These are phyloP conservation scores for Clavariopsis aquatica DNA, from an alignment of 495 filamentous ascomycete species.

Conservation along the genomic window DNA sequence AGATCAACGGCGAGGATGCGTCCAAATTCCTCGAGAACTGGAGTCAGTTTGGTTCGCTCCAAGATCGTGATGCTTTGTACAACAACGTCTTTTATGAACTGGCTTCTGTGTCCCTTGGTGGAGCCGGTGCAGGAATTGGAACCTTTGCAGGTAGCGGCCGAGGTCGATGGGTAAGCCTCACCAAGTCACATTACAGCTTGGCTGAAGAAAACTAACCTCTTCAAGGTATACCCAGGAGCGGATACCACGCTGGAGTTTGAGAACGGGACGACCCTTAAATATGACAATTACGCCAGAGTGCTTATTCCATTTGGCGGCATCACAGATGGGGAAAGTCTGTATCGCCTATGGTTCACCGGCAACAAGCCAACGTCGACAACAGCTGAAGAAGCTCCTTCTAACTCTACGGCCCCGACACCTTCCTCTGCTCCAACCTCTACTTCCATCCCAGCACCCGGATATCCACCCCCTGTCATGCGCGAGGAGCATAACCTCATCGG, in stretches of 20 bases:
- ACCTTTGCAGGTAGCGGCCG: slow-evolving; percentile 40
- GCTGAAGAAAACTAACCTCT: not conserved
- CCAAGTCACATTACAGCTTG: too few relatives aligned
- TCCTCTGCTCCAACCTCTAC: slow-evolving; percentile 12
- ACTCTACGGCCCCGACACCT: slow-evolving; percentile 15
- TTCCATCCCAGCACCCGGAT: slow-evolving; percentile 47
- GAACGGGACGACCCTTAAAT: slow-evolving; percentile 36
- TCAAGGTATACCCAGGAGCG: slow-evolving; percentile 36
- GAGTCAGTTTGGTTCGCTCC: slow-evolving; percentile 35
- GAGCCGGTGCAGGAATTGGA: slow-evolving; percentile 41
- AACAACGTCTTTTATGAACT: slow-evolving; percentile 41
- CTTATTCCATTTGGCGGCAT: slow-evolving; percentile 32
- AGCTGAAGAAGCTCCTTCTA: not conserved
- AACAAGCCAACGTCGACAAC: slow-evolving; percentile 10
- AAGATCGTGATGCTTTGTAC: slow-evolving; percentile 42
- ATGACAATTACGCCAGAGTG: slow-evolving; percentile 32
- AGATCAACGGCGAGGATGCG: slow-evolving; percentile 44
- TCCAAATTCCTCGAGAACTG: slow-evolving; percentile 38
- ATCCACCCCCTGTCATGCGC: slow-evolving; percentile 52
- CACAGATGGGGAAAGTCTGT: slow-evolving; percentile 32
- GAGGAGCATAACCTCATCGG: slow-evolving; percentile 45
- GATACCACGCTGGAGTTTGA: slow-evolving; percentile 39
- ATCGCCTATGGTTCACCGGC: slow-evolving; percentile 26
- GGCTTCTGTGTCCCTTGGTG: slow-evolving; percentile 32
- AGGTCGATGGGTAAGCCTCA: slow-evolving; percentile 23